Conservation (phyloP, 2,329 filamentous ascomycete genomes). For the Ceratocystis alfenasii region DNA sequence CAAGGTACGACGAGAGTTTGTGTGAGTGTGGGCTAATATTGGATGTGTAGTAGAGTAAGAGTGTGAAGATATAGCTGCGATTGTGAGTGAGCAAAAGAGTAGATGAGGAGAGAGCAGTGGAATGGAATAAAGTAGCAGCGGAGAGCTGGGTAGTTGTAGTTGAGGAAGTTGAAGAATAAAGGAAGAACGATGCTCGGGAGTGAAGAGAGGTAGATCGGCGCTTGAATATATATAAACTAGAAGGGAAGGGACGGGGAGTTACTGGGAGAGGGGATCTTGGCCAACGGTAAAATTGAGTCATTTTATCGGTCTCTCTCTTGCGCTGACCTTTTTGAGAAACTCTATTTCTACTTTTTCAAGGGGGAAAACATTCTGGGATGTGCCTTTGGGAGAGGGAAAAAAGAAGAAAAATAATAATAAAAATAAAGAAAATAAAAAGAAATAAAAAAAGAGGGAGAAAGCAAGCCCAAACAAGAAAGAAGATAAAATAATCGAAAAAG, state of each 20-base stretch:
- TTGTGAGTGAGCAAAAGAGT: background rate
- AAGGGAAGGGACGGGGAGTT: background rate
- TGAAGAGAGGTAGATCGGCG: constrained; percentile 4
- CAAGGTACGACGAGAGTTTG: background rate
- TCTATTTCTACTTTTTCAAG: constrained; percentile 1
- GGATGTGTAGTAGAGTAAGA: background rate
- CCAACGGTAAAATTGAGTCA: background rate
- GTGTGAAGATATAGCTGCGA: background rate
- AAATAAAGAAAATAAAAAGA: background rate
- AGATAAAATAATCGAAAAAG: too few relatives aligned
- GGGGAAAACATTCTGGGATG: background rate
- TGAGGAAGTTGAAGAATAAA: background rate
- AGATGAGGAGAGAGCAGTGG: background rate
- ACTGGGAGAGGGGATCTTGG: background rate
- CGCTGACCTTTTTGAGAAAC: background rate
- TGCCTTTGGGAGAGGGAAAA: background rate
- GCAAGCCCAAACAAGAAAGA: background rate
- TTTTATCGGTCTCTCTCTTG: background rate
- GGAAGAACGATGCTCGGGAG: background rate
- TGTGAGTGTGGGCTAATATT: background rate
- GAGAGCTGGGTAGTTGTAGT: background rate
- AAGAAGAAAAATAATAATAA: too few relatives aligned
- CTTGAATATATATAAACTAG: constrained; percentile 1
- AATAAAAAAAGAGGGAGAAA: background rate
- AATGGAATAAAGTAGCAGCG: background rate